Conservation (phyloP, 2,329 filamentous ascomycete species). For the Neofusicoccum cordaticola region DNA sequence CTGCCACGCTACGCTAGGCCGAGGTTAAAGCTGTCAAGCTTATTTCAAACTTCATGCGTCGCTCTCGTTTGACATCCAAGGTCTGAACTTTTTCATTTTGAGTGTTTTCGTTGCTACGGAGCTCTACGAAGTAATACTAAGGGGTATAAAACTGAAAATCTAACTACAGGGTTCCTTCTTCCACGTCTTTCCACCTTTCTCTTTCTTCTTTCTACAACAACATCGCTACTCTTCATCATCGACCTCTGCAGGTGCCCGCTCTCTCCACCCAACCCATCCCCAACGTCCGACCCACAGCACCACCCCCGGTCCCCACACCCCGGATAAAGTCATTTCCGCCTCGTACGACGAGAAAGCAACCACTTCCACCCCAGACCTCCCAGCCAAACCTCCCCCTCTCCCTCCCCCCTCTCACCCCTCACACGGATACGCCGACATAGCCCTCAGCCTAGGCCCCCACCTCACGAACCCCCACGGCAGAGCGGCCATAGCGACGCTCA, state of each 20-base stretch:
- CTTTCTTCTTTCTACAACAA: neutral
- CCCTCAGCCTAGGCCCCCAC: constrained; percentile 2
- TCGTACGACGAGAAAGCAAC: neutral
- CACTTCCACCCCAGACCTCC: too few relatives aligned
- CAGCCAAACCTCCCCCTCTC: too few relatives aligned
- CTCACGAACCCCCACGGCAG: constrained; percentile 32
- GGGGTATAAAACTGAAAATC: neutral
- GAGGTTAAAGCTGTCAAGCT: neutral
- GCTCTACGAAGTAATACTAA: neutral
- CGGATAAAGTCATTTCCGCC: constrained; percentile 1
- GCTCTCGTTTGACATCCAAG: neutral
- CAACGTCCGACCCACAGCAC: neutral
- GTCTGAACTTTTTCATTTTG: too few relatives aligned
- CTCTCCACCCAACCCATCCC: neutral
- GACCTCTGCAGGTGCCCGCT: neutral
- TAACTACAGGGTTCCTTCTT: neutral
- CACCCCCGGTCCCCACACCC: neutral
- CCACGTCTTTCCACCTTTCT: neutral
- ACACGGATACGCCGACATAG: constrained; percentile 6
- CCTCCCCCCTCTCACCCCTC: neutral
- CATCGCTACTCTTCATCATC: too few relatives aligned
- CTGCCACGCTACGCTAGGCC: neutral
- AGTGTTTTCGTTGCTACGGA: neutral
- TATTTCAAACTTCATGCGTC: neutral
- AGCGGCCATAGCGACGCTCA: constrained; percentile 36